Evolutionary conservation across 345 rosid genomes (phyloP).

Genomic region (Salix arbutifolia): DNA sequence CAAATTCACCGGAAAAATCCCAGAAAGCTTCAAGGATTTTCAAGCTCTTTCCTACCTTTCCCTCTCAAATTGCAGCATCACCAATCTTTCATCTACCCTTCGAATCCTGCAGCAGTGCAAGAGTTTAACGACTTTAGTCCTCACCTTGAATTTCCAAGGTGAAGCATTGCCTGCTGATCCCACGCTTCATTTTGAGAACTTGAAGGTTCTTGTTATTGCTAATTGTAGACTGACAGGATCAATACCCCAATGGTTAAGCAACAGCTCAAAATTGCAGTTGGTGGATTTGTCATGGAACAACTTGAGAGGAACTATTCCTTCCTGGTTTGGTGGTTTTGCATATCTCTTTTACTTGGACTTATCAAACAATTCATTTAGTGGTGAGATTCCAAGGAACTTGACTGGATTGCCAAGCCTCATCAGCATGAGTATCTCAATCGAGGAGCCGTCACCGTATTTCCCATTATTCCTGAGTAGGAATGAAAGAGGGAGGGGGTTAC

Average conservation of each 20-base stretch:
- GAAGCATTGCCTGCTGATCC: conserved; percentile 54
- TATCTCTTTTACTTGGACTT: conserved; percentile 63
- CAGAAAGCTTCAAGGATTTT: conserved; percentile 53
- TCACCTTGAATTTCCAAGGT: conserved; percentile 55
- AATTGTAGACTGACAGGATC: conserved; percentile 56
- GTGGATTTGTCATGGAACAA: conserved; percentile 82
- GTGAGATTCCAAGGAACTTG: conserved; percentile 53
- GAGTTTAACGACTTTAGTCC: conserved; percentile 56
- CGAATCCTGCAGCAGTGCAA: conserved; percentile 57
- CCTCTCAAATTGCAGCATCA: conserved; percentile 52
- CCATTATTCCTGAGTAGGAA: conserved; percentile 58
- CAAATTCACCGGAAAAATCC: conserved; percentile 53
- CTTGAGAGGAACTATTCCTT: conserved; percentile 46
- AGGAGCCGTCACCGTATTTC: conserved; percentile 55
- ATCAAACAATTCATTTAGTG: conserved; percentile 54
- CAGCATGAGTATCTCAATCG: conserved; percentile 31
- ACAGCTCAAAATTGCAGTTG: conserved; percentile 51
- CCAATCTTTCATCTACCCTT: conserved; percentile 51
- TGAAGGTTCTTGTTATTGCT: conserved; percentile 62
- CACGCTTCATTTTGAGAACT: conserved; percentile 46
- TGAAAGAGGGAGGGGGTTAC: conserved; percentile 45
- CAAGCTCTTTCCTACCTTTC: conserved; percentile 58
- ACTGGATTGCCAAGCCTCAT: conserved; percentile 47
- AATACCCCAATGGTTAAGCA: conserved; percentile 62
- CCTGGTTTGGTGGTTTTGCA: conserved; percentile 45